Evolutionary conservation across 805 yeast species (phyloP).

Genomic region (Starmerella roubikii): DNA sequence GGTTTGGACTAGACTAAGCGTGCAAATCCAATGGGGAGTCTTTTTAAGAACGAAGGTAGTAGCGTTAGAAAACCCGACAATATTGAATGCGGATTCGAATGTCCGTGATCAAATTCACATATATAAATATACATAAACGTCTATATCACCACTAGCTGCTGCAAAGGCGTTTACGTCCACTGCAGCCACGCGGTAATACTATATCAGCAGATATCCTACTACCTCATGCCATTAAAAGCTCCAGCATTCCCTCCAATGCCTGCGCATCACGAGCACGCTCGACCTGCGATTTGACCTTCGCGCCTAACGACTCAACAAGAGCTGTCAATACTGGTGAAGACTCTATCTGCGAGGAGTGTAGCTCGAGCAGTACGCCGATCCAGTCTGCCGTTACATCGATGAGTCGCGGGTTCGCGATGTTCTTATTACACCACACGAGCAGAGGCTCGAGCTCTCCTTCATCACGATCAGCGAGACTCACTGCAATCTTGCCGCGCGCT

Average conservation of each 20-base stretch:
- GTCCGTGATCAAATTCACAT: no score
- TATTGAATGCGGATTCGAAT: no score
- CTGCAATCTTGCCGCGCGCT: constrained; percentile 74
- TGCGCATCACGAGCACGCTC: constrained; percentile 75
- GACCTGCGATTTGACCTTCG: constrained; percentile 51
- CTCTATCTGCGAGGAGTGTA: constrained; percentile 64
- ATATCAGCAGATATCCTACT: no score
- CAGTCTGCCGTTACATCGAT: constrained; percentile 52
- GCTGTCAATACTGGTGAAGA: constrained; percentile 67
- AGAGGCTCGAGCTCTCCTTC: constrained; percentile 77
- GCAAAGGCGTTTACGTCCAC: no score
- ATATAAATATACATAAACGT: no score
- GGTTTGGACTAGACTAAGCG: no score
- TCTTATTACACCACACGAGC: constrained; percentile 65
- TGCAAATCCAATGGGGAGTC: no score
- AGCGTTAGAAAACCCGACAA: no score
- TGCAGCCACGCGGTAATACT: no score
- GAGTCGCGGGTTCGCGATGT: constrained; percentile 67
- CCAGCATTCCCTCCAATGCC: constrained; percentile 86
- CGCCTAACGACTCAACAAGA: constrained; percentile 42
- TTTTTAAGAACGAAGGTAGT: no score
- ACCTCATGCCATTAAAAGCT: constrained; percentile 43
- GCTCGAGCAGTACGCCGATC: constrained; percentile 50
- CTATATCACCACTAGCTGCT: no score
- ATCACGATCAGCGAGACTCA: constrained; percentile 70